Evolutionary conservation across 2,329 filamentous ascomycete genomes (phyloP), one percentile per base, ranked within the genome.

Genomic region (Aureobasidium pullulans): DNA sequence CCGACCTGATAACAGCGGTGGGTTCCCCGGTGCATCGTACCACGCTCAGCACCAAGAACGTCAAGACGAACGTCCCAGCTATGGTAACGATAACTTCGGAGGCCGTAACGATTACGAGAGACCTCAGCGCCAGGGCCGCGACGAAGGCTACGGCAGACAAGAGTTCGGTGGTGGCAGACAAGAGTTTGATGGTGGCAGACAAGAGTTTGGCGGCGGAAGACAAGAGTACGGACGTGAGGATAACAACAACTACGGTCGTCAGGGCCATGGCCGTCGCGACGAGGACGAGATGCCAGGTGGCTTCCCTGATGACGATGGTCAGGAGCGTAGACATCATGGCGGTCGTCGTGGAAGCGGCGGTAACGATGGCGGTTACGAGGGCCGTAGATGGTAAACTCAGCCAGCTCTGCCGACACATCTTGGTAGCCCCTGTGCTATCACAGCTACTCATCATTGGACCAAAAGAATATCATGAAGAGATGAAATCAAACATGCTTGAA

Each of bases 11-110:
- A 39, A 53, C 16, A 56, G 28, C 40, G 64, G 71, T 73, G 67
- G 72, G 68, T 62, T 62, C 43, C 62, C 62, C 23, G 54, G 61
- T 16, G 63, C 62, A 40, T 60, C 57, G 15, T 66, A 66, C 57
- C 62, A 62, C 15, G 62, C 65, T n/a, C 64, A 67, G 53, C 52
- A 56, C 13, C 40, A 56, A 31, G 16, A 56, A 6, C 52, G 52
- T 37, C 52, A 40, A 28, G 49, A 48, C 44, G 60, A 64, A 23
- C 61, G 60, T 23, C 54, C 54, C 39, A 62, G 64, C 39, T 64
- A 63, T 37, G 32, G 54, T n/a, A 40, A 40, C 34, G 40, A 43
- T 10, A 10, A 36, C 29, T 46, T 46, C 29, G 48, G 49, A 13
- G 54, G 60, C 23, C 37, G 53, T 31, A 50, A 60, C 16, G 42